phyloP scores from a whole-genome alignment of 2,329 filamentous ascomycete genomes.

The Ophiostoma pallidulum region DNA sequence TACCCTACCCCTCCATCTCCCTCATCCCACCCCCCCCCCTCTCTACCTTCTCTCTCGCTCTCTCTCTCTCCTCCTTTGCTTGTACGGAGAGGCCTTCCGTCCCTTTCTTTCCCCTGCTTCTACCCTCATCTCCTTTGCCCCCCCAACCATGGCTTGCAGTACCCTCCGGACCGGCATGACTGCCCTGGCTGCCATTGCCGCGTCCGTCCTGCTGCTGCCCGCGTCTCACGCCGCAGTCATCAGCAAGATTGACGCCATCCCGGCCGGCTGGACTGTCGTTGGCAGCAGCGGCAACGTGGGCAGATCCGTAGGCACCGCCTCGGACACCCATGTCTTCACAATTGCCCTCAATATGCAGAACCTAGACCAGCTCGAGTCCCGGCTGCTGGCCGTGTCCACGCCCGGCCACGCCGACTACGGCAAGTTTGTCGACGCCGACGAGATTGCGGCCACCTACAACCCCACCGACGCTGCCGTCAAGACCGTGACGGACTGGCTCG shows the following conservation, averaged over 20 bases:
- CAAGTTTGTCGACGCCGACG: conserved; percentile 47
- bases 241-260: conserved; percentile 12
- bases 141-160: conserved; percentile 10
- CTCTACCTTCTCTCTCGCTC: not conserved
- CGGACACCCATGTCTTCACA: conserved; percentile 17
- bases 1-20: no score
- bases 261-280: conserved; percentile 12
- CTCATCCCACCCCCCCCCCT: not conserved
- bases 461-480: conserved; percentile 38
- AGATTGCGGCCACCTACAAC: conserved; percentile 43
- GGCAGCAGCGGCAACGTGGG: not conserved
- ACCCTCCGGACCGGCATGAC: conserved; percentile 9
- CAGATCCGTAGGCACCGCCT: not conserved
- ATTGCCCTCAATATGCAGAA: conserved; percentile 22
- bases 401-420: conserved; percentile 51
- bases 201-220: conserved; percentile 8
- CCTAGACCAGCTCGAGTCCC: conserved; percentile 40
- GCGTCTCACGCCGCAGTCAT: conserved; percentile 11
- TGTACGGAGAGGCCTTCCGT: no score
- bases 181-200: conserved; percentile 1
- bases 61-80: not conserved
- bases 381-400: conserved; percentile 50
- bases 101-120: not conserved
- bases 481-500: conserved; percentile 47
- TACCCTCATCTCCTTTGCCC: not conserved